phyloP scores from a whole-genome alignment of 176 grass and related monocot species.

The Triticum monococcum region DNA sequence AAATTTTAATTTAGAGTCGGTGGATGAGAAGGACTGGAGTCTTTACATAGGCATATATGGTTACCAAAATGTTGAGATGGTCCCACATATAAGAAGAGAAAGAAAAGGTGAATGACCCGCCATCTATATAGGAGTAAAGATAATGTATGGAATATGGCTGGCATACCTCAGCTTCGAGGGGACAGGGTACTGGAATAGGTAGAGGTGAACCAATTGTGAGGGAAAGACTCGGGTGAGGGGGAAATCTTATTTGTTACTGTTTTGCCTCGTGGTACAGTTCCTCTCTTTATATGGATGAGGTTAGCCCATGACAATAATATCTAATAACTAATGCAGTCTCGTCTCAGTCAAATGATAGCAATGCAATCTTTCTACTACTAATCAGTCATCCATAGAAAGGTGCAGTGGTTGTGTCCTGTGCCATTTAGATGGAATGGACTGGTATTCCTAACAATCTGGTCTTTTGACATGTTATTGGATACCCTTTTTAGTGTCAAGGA shows the following conservation, averaged over 20 bases:
- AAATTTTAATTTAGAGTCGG: not conserved
- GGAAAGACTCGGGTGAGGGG: not conserved
- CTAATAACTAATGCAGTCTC: not conserved
- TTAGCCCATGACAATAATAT: not conserved
- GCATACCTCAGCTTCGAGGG: not conserved
- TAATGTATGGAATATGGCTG: not conserved
- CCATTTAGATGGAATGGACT: not conserved
- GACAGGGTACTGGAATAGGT: not conserved
- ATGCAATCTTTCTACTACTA: not conserved
- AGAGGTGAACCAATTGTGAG: not conserved
- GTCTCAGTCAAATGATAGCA: not conserved
- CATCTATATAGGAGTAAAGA: not conserved
- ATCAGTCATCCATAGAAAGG: not conserved
- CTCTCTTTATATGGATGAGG: not conserved
- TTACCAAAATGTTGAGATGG: not conserved
- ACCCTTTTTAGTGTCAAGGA: not conserved
- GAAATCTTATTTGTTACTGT: not conserved
- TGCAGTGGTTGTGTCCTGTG: not conserved
- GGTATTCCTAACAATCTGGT: not conserved
- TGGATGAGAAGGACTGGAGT: not conserved
- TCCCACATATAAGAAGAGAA: not conserved
- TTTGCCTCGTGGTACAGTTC: not conserved
- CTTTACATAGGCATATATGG: not conserved
- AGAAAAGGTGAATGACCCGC: not conserved
- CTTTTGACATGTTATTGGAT: not conserved